These are phyloP conservation scores for Curvularia verruculosa DNA, from an alignment of 2,329 filamentous ascomycete genomes.

Conservation along the genomic window DNA sequence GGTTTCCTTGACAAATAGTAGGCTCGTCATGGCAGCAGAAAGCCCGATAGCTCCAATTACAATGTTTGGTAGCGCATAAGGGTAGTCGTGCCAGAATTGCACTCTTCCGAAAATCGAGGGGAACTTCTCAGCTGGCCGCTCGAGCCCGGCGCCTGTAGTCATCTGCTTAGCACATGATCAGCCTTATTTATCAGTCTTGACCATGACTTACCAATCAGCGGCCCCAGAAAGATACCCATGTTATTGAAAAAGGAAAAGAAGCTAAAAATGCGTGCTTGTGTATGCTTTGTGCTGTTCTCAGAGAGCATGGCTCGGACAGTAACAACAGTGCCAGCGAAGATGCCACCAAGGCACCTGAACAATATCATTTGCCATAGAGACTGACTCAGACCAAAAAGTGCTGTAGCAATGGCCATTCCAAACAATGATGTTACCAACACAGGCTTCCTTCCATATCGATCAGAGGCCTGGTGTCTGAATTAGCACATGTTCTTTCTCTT, in stretches of 20 bases:
- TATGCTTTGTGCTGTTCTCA: slow-evolving; percentile 72
- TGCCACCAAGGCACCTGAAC: slow-evolving; percentile 71
- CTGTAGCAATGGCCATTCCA: slow-evolving; percentile 66
- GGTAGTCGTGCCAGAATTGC: slow-evolving; percentile 67
- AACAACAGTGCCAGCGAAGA: slow-evolving; percentile 76
- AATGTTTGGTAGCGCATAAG: slow-evolving; percentile 70
- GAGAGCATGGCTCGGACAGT: slow-evolving; percentile 78
- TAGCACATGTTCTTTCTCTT: neutral
- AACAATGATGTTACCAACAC: slow-evolving; percentile 70
- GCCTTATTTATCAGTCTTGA: neutral
- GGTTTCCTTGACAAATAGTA: slow-evolving; percentile 67
- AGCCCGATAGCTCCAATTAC: slow-evolving; percentile 61
- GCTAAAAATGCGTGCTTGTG: slow-evolving; percentile 75
- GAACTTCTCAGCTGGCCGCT: slow-evolving; percentile 70
- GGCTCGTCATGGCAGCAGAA: slow-evolving; percentile 58
- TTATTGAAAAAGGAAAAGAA: slow-evolving; percentile 79
- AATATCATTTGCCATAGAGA: slow-evolving; percentile 76
- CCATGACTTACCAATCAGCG: slow-evolving; percentile 58
- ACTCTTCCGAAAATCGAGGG: slow-evolving; percentile 61
- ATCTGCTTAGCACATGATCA: neutral
- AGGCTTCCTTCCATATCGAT: slow-evolving; percentile 74
- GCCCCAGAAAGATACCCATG: slow-evolving; percentile 74
- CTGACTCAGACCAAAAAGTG: slow-evolving; percentile 71
- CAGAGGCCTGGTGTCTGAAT: slow-evolving; percentile 56
- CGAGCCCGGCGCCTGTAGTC: slow-evolving; percentile 67